phyloP scores from a whole-genome alignment of 345 rosid genomes.

The Eucalyptus regnans region DNA sequence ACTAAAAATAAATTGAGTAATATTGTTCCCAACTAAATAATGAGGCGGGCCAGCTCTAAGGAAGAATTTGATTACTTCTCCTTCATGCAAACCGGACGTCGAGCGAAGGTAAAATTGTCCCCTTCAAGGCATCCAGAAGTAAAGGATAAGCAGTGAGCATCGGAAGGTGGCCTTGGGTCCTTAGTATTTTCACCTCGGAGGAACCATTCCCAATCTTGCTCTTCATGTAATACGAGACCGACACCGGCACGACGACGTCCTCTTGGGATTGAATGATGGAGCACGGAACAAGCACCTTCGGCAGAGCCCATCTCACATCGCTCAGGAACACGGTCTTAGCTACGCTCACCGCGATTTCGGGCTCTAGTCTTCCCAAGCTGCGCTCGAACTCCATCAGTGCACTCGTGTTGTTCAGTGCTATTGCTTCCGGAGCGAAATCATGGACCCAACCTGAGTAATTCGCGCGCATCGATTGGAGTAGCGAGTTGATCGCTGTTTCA shows the following conservation, averaged over 20 bases:
- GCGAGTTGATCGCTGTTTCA: background rate
- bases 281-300: slow-evolving; percentile 10
- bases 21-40: background rate
- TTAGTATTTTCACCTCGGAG: slow-evolving; percentile 1
- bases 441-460: slow-evolving; percentile 8
- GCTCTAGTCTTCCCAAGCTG: slow-evolving; percentile 7
- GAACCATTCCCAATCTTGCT: background rate
- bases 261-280: slow-evolving; percentile 11
- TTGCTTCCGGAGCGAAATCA: slow-evolving; percentile 2
- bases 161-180: slow-evolving; percentile 16
- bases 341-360: background rate
- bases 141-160: slow-evolving; percentile 7
- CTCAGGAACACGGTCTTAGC: slow-evolving; percentile 10
- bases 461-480: background rate
- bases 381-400: slow-evolving; percentile 2
- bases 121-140: slow-evolving; percentile 2
- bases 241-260: slow-evolving; percentile 6
- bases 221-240: slow-evolving; percentile 11
- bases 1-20: background rate
- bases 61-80: background rate
- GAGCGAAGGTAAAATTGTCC: background rate
- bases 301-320: slow-evolving; percentile 8
- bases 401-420: background rate
- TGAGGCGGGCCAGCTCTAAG: background rate
- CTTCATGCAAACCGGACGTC: background rate